Evolutionary conservation across 495 filamentous ascomycete species (phyloP).

Genomic region (Podospora bellae-mahoneyi): DNA sequence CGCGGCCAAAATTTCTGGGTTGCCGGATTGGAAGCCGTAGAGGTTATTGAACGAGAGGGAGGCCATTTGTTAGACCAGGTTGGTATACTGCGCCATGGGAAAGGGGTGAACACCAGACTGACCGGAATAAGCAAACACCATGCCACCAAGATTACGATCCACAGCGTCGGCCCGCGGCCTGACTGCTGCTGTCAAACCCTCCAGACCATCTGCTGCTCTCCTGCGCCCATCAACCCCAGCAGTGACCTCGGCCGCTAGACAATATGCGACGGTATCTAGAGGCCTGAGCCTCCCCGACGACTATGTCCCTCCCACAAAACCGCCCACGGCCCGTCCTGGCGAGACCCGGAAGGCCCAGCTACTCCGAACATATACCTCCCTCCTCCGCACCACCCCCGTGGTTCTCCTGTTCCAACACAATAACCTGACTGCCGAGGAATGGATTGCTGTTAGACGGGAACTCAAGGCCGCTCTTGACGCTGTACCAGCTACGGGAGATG

Average conservation of each 20-base stretch:
- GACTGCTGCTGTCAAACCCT: slow-evolving; percentile 21
- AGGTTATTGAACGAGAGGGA: slow-evolving; percentile 6
- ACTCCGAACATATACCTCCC: slow-evolving; percentile 86
- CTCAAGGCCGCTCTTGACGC: slow-evolving; percentile 63
- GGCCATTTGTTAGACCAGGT: slow-evolving; percentile 11
- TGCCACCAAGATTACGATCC: slow-evolving; percentile 36
- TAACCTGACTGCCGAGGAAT: slow-evolving; percentile 85
- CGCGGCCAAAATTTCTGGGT: slow-evolving; percentile 33
- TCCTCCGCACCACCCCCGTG: slow-evolving; percentile 82
- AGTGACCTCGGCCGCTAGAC: slow-evolving; percentile 24
- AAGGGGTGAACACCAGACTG: slow-evolving; percentile 2
- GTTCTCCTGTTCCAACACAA: slow-evolving; percentile 96
- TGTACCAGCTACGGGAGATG: slow-evolving; percentile 35
- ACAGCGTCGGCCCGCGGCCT: slow-evolving; percentile 28
- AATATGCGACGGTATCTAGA: slow-evolving; percentile 40
- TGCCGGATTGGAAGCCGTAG: slow-evolving; percentile 7
- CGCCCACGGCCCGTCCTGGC: slow-evolving; percentile 80
- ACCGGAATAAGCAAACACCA: slow-evolving; percentile 9
- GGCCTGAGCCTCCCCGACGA: slow-evolving; percentile 50
- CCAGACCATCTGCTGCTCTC: slow-evolving; percentile 24
- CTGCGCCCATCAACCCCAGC: slow-evolving; percentile 22
- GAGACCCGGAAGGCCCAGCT: slow-evolving; percentile 93
- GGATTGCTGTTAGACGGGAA: slow-evolving; percentile 82
- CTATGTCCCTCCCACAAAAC: slow-evolving; percentile 68
- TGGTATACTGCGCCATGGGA: slow-evolving; percentile 7